These are phyloP conservation scores for Penicillium fimorum DNA, from an alignment of 495 filamentous ascomycete genomes.

Conservation along the genomic window DNA sequence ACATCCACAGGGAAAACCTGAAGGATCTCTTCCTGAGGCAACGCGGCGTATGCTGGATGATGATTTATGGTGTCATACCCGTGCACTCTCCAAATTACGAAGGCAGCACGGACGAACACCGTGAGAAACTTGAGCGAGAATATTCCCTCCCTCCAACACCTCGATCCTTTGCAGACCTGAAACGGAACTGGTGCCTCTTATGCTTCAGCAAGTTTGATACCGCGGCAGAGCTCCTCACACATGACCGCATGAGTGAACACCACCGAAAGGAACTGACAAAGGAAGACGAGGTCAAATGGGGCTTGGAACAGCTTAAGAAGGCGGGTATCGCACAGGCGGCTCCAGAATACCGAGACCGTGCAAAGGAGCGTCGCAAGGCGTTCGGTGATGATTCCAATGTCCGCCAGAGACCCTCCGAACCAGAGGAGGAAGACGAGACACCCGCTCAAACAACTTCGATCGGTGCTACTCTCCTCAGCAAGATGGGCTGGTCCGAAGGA, in stretches of 20 bases:
- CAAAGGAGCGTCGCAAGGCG: constrained; percentile 73
- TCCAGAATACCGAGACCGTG: constrained; percentile 73
- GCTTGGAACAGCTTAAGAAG: background rate
- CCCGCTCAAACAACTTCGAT: constrained; percentile 60
- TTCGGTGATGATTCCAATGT: constrained; percentile 59
- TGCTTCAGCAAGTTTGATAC: background rate
- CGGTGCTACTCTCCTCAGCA: constrained; percentile 78
- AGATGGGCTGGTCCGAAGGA: constrained; percentile 87
- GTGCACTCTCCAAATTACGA: background rate
- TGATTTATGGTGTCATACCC: background rate
- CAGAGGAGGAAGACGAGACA: constrained; percentile 35
- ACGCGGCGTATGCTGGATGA: constrained; percentile 43
- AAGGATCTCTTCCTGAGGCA: constrained; percentile 55
- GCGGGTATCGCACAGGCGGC: background rate
- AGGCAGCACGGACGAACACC: background rate
- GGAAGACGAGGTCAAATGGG: background rate
- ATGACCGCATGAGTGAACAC: background rate
- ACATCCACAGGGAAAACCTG: constrained; percentile 70
- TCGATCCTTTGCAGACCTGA: background rate
- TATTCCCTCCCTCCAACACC: background rate
- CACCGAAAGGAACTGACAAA: constrained; percentile 7
- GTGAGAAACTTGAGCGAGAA: background rate
- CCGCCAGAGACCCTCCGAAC: constrained; percentile 27
- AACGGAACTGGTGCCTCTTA: background rate
- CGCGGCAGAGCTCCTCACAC: background rate